Conservation (phyloP, 495 filamentous ascomycete species). For the Xylaria scruposa region DNA sequence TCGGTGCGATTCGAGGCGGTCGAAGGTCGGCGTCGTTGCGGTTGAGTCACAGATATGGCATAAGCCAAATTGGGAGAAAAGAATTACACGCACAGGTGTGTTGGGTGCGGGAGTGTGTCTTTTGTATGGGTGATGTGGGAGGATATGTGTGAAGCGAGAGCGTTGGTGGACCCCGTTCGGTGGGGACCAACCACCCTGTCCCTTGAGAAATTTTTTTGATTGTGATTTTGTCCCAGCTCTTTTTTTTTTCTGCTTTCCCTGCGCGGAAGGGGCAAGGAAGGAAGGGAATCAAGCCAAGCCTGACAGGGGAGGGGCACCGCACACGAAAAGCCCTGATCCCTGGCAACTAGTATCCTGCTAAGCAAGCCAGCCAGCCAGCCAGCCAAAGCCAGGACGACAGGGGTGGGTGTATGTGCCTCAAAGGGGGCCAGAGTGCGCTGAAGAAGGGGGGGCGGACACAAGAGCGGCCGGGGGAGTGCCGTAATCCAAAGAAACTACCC, state of each 20-base stretch:
- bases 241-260: neutral
- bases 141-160: conserved; percentile 2
- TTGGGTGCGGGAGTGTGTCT: conserved; percentile 38
- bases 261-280: conserved; percentile 6
- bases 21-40: conserved; percentile 2
- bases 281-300: conserved; percentile 8
- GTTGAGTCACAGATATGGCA: conserved; percentile 41
- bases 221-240: conserved; percentile 4
- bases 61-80: conserved; percentile 43
- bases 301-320: conserved; percentile 2
- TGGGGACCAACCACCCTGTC: conserved; percentile 36
- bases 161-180: neutral
- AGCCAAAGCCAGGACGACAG: neutral
- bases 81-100: conserved; percentile 27
- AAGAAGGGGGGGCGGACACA: neutral
- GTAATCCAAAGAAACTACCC: conserved; percentile 16
- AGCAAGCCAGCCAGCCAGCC: conserved; percentile 16
- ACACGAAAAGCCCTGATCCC: conserved; percentile 22
- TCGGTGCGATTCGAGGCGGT: conserved; percentile 22
- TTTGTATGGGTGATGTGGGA: conserved; percentile 34
- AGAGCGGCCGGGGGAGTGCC: conserved; percentile 14
- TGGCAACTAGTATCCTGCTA: conserved; percentile 19
- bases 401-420: conserved; percentile 14
- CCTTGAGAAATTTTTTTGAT: conserved; percentile 32
- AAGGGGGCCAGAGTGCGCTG: conserved; percentile 12